Conservation (phyloP, 495 filamentous ascomycete species). For the Jackrogersella multiformis region DNA sequence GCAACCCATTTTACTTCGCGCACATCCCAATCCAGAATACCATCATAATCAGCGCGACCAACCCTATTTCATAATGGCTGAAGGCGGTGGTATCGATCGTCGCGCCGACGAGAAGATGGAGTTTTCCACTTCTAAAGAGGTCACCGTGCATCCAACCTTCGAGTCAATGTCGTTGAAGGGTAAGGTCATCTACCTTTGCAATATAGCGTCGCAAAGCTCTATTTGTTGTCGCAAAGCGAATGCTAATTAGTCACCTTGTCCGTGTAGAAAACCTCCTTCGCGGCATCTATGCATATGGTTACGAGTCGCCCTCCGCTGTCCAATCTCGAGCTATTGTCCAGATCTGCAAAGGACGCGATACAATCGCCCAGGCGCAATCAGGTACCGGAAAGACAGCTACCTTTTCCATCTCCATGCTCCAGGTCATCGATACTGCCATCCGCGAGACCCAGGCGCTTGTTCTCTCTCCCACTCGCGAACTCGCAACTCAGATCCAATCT, state of each 20-base stretch:
- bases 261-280: conserved; percentile 88
- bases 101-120: conserved; percentile 96
- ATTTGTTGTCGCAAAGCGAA: neutral
- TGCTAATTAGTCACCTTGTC: conserved; percentile 2
- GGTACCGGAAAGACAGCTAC: conserved; percentile 99
- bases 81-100: conserved; percentile 83
- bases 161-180: conserved; percentile 75
- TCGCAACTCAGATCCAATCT: conserved; percentile 97
- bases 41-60: conserved; percentile 1
- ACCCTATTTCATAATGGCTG: conserved; percentile 72
- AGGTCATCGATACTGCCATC: conserved; percentile 86
- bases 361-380: conserved; percentile 98
- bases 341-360: conserved; percentile 98
- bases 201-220: neutral
- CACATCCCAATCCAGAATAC: neutral
- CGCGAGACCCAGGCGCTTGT: conserved; percentile 94
- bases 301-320: conserved; percentile 95
- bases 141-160: conserved; percentile 76
- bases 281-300: conserved; percentile 98
- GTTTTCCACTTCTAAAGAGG: conserved; percentile 97
- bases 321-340: conserved; percentile 98
- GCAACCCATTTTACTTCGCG: neutral
- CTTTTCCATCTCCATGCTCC: conserved; percentile 96
- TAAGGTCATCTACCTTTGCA: conserved; percentile 25
- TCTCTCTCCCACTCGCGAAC: conserved; percentile 96